A percentile compares a stretch with the other conserved stretches of the same genome.
phyloP scores from a whole-genome alignment of 768 basidiomycete genomes.

The Phaeolepiota aurea region DNA sequence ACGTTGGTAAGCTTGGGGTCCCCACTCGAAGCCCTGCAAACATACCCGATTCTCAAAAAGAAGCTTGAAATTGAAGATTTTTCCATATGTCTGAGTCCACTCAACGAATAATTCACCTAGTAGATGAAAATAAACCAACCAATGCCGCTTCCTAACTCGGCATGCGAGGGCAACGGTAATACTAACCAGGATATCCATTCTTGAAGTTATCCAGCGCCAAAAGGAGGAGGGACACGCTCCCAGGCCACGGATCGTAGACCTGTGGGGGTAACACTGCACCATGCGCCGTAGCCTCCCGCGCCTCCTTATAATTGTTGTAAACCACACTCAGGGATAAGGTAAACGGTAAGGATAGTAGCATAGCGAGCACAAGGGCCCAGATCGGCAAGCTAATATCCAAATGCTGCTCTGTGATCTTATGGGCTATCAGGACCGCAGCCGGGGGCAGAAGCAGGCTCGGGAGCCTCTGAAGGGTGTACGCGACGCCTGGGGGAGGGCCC shows the following conservation, averaged over 20 bases:
- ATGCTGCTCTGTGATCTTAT: constrained; percentile 8
- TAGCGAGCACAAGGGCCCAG: constrained; percentile 8
- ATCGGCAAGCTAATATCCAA: constrained; percentile 4
- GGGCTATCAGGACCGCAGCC: constrained; percentile 11
- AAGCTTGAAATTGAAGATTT: constrained; percentile 20
- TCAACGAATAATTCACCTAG: constrained; percentile 19
- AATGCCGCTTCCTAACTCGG: too few species aligned
- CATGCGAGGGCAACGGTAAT: not conserved
- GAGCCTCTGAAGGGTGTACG: constrained; percentile 16
- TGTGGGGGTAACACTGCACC: constrained; percentile 24
- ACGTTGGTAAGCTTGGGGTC: not conserved
- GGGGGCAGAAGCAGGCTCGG: constrained; percentile 17
- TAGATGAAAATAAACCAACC: not conserved
- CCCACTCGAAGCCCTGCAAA: too few species aligned
- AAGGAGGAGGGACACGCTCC: constrained; percentile 23
- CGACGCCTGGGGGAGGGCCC: constrained; percentile 24
- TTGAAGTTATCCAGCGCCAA: constrained; percentile 13
- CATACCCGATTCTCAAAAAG: constrained; percentile 30
- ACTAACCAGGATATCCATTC: constrained; percentile 17
- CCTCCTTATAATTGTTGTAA: constrained; percentile 6
- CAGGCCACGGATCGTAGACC: constrained; percentile 24
- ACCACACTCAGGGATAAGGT: constrained; percentile 9
- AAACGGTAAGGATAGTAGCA: constrained; percentile 9
- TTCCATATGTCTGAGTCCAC: constrained; percentile 16
- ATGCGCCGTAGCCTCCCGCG: constrained; percentile 8